Evolutionary conservation across 2,329 filamentous ascomycete species (phyloP), one percentile per base, ranked within the genome.

Genomic region (Cercospora beticola): DNA sequence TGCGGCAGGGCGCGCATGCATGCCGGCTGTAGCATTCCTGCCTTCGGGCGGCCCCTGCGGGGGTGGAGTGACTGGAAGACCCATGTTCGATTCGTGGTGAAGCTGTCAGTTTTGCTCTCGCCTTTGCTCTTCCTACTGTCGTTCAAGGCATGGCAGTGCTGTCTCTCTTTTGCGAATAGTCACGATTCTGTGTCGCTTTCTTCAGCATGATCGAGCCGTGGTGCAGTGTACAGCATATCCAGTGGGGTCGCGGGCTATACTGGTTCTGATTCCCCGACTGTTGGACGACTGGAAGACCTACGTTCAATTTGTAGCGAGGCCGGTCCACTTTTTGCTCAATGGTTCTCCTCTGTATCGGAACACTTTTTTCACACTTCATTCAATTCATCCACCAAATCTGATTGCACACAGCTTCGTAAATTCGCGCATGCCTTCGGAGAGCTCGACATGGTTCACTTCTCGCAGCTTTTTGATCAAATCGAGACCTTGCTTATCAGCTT

Each of bases 341-440:
- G 21, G 10, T 16, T 1, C 4, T 23, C 4, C 9, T 14, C 10
- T 5, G 23, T 16, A 2, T 54, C 21, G 49, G 23, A 31, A 16
- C 12, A 40, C 14, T 14, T n/a, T n/a, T n/a, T n/a, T n/a, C 5
- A 28, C 21, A 18, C 12, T 26, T 21, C 6, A 10, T 6, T 18
- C 28, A 12, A 33, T 26, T 64, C 33, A 68, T 23, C 71, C 59
- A 1, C 74, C 76, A 68, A 83, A 78, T 36, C 80, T 81, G 70
- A 84, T 74, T 57, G 77, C 79, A 64, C 84, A 78, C 64, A 85
- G 67, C 66, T 81, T 78, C 18, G 80, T 78, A 72, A 83, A 84
- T 58, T 82, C 81, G 5, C 70, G 73, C 74, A 84, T 76, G 1
- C 78, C 81, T 36, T 81, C 79, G 30, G 78, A 76, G 65, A 78